phyloP scores from a whole-genome alignment of 352 stramenopile species.

The Pythium aphanidermatum region DNA sequence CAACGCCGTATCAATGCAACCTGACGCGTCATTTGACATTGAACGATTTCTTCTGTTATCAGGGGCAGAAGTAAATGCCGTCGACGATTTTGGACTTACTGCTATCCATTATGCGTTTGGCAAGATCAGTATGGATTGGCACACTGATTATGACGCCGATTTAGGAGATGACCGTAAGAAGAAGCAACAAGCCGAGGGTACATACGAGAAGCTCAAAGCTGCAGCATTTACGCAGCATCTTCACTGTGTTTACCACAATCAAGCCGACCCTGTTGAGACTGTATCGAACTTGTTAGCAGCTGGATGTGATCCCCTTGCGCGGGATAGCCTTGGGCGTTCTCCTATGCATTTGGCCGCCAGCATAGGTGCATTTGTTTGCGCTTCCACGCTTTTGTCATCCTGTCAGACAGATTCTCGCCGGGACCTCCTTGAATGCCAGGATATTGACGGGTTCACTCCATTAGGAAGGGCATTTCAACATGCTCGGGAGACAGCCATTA shows the following conservation, averaged over 20 bases:
- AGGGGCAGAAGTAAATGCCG: conserved; percentile 41
- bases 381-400: conserved; percentile 46
- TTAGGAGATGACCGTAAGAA: conserved; percentile 18
- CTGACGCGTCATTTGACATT: conserved; percentile 70
- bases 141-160: conserved; percentile 33
- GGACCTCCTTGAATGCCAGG: conserved; percentile 26
- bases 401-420: conserved; percentile 18
- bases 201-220: conserved; percentile 42
- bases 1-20: conserved; percentile 54
- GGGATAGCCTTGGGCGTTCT: conserved; percentile 50
- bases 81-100: conserved; percentile 51
- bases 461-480: conserved; percentile 49
- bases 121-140: conserved; percentile 68
- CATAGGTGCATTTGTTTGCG: conserved; percentile 69
- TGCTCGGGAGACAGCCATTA: conserved; percentile 64
- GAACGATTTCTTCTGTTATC: conserved; percentile 59
- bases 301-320: conserved; percentile 27
- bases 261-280: conserved; percentile 69
- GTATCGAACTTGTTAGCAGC: conserved; percentile 56
- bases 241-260: conserved; percentile 25
- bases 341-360: conserved; percentile 60
- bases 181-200: conserved; percentile 27
- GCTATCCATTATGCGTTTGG: conserved; percentile 61
- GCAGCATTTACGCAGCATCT: conserved; percentile 38
- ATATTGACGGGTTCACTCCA: conserved; percentile 45